Conservation (phyloP, 331 rosid genomes). For the Pyrus hybrid region DNA sequence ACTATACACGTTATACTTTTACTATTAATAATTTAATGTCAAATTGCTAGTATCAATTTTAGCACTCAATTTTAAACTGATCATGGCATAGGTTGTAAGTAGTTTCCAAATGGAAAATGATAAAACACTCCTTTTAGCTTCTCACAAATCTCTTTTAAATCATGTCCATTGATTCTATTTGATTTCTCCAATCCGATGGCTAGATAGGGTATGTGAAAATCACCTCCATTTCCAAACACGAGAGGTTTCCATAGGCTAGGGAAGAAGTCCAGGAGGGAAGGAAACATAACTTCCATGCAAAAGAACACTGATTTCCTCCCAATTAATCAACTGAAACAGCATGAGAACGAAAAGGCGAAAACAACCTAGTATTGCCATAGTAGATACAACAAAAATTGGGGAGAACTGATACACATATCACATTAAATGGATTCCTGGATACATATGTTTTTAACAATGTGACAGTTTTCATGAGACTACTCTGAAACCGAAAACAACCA, state of each 20-base stretch:
- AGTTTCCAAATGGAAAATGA: no score
- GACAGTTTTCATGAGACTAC: conserved; percentile 13
- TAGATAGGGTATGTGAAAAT: no score
- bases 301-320: not conserved
- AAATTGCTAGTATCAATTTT: no score
- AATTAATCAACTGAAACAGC: not conserved
- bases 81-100: no score
- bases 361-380: not conserved
- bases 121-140: no score
- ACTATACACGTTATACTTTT: no score
- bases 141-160: no score
- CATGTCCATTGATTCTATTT: no score
- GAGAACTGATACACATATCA: conserved; percentile 2
- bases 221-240: not conserved
- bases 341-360: not conserved
- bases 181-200: no score
- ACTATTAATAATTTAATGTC: no score
- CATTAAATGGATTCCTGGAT: conserved; percentile 9
- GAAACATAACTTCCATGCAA: not conserved
- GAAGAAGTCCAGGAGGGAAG: not conserved
- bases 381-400: conserved; percentile 19
- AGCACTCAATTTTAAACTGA: no score
- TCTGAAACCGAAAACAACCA: conserved; percentile 13
- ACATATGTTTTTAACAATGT: conserved; percentile 12
- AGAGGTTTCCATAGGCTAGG: not conserved